Evolutionary conservation across 2,329 filamentous ascomycete genomes (phyloP).

Genomic region (Sporothrix mexicana): DNA sequence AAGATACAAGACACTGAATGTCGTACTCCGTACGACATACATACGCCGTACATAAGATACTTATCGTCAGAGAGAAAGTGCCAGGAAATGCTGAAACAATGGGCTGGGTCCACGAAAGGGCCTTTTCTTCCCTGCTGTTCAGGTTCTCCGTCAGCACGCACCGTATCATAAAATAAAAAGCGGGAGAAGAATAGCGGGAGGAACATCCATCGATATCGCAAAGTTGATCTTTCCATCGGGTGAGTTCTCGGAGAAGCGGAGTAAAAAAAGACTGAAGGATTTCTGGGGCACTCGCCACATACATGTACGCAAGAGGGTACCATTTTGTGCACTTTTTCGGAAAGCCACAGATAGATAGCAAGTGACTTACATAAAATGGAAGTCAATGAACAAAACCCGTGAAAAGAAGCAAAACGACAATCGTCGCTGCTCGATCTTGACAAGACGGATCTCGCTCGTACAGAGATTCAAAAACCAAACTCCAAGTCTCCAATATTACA

Average conservation of each 20-base stretch:
- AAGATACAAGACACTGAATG: too few species aligned
- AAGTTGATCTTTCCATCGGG: neutral
- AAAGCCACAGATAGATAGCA: neutral
- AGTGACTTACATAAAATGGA: neutral
- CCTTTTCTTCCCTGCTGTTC: neutral
- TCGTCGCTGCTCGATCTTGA: neutral
- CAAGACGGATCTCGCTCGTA: neutral
- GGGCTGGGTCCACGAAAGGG: neutral
- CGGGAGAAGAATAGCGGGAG: constrained; percentile 14
- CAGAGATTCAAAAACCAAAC: neutral
- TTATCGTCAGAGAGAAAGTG: neutral
- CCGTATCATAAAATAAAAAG: neutral
- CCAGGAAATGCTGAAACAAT: neutral
- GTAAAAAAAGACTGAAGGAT: neutral
- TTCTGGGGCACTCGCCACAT: constrained; percentile 17
- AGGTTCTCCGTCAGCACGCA: neutral
- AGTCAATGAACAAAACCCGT: neutral
- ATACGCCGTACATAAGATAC: too few species aligned
- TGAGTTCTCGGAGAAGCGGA: neutral
- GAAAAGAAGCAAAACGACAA: neutral
- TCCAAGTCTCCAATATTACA: neutral
- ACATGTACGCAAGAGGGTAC: constrained; percentile 9
- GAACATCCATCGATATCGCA: neutral
- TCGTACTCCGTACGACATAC: too few species aligned
- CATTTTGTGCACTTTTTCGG: neutral